Conservation (phyloP, 2,329 filamentous ascomycete genomes). For the Nemania diffusa region DNA sequence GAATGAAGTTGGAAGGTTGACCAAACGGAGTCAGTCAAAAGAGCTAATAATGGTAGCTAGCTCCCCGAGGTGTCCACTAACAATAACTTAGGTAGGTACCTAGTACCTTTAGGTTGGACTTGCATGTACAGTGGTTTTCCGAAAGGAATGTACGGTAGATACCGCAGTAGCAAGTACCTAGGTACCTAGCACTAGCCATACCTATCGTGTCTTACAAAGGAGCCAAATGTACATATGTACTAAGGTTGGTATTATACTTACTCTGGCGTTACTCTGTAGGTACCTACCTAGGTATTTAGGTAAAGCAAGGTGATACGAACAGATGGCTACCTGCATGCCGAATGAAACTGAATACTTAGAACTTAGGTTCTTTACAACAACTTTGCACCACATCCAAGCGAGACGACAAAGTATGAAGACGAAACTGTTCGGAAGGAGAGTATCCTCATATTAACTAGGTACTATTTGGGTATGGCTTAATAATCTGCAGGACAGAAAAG, state of each 20-base stretch:
- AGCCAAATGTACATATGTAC: too few species aligned
- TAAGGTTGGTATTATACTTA: too few species aligned
- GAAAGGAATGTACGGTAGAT: too few species aligned
- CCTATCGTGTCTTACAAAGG: too few species aligned
- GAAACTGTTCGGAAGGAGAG: not conserved
- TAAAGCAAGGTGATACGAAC: not conserved
- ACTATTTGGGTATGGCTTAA: not conserved
- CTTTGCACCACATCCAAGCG: not conserved
- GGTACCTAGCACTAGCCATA: too few species aligned
- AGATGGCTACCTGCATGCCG: not conserved
- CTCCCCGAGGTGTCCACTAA: constrained; percentile 8
- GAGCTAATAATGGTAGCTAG: constrained; percentile 13
- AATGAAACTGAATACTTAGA: not conserved
- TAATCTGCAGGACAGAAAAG: not conserved
- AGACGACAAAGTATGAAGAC: not conserved
- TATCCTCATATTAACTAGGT: not conserved
- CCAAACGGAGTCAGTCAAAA: constrained; percentile 23
- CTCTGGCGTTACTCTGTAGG: too few species aligned
- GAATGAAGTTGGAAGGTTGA: constrained; percentile 33
- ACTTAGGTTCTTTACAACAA: too few species aligned
- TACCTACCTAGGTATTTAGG: too few species aligned
- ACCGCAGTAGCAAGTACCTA: too few species aligned
- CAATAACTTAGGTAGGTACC: too few species aligned
- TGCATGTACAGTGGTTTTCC: too few species aligned
- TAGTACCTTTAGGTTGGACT: too few species aligned